Percentiles rank a stretch among this genome's conserved stretches.
Evolutionary conservation across 2,329 filamentous ascomycete species (phyloP).

Genomic region (Drechslerella coelobrocha): DNA sequence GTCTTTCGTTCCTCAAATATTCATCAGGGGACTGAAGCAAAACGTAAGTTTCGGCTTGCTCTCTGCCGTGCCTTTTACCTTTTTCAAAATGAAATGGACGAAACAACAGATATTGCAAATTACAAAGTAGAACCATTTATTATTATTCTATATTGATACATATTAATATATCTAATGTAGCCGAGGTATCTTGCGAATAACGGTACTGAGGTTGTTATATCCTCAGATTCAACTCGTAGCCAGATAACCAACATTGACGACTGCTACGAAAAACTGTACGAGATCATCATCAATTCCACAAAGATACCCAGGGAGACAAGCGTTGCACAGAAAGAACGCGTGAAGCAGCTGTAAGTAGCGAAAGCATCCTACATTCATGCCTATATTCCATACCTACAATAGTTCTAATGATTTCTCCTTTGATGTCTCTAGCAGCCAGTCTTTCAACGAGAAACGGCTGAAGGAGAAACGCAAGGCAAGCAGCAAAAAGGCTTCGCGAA

Average conservation of each 20-base stretch:
- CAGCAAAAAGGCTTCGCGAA: constrained; percentile 21
- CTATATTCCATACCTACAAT: no score
- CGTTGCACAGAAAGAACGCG: constrained; percentile 12
- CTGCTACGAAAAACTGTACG: constrained; percentile 31
- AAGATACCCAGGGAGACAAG: constrained; percentile 14
- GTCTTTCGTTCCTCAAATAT: constrained; percentile 17
- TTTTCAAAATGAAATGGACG: no score
- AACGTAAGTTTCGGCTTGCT: constrained; percentile 9
- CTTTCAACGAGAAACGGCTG: constrained; percentile 11
- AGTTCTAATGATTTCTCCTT: no score
- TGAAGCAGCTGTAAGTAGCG: constrained; percentile 30
- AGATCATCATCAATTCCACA: background rate
- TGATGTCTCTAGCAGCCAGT: background rate
- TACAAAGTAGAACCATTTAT: no score
- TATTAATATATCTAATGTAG: background rate
- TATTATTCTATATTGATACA: background rate
- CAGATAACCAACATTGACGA: constrained; percentile 21
- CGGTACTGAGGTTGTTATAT: constrained; percentile 23
- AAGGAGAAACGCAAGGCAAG: constrained; percentile 24
- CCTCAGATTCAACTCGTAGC: constrained; percentile 26
- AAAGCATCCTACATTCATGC: background rate
- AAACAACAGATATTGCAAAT: no score
- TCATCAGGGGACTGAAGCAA: constrained; percentile 20
- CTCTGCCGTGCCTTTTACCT: background rate
- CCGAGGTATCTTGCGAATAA: constrained; percentile 18